Evolutionary conservation across 148 eudicot species (phyloP).

Genomic region (Spergularia marina): DNA sequence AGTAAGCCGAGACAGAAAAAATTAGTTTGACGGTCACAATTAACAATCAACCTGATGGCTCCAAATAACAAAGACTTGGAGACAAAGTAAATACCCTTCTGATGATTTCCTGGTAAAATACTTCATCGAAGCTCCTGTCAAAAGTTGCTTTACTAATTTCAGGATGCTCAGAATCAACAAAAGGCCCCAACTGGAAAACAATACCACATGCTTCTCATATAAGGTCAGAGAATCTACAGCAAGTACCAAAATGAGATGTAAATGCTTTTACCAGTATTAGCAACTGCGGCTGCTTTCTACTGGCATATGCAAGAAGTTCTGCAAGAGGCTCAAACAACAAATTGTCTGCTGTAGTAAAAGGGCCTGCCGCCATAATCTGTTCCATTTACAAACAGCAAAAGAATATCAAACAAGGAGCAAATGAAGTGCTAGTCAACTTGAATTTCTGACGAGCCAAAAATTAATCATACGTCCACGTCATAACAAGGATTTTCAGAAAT

Average conservation of each 20-base stretch:
- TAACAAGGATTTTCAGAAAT: too few species aligned
- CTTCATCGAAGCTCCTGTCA: constrained; percentile 71
- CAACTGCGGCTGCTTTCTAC: constrained; percentile 94
- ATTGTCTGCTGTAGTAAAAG: constrained; percentile 89
- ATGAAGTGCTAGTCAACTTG: background rate
- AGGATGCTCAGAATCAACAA: constrained; percentile 96
- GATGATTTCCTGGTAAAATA: constrained; percentile 70
- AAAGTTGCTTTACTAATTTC: constrained; percentile 75
- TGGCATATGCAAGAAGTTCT: constrained; percentile 89
- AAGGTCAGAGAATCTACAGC: constrained; percentile 7
- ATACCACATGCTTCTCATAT: constrained; percentile 23
- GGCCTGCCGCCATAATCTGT: constrained; percentile 95
- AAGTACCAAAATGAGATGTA: constrained; percentile 6
- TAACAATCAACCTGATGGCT: background rate
- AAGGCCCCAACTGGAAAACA: constrained; percentile 79
- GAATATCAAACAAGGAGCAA: background rate
- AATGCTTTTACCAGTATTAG: constrained; percentile 62
- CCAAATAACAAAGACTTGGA: constrained; percentile 15
- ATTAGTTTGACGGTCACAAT: constrained; percentile 13
- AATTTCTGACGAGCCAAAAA: too few species aligned
- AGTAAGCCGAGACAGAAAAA: constrained; percentile 8
- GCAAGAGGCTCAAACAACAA: constrained; percentile 82
- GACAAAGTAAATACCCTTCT: constrained; percentile 52
- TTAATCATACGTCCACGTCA: too few species aligned
- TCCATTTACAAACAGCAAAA: constrained; percentile 12